Evolutionary conservation across 2,329 filamentous ascomycete genomes (phyloP), one percentile per base, ranked within the genome.

Genomic region (Xylaria sp.): DNA sequence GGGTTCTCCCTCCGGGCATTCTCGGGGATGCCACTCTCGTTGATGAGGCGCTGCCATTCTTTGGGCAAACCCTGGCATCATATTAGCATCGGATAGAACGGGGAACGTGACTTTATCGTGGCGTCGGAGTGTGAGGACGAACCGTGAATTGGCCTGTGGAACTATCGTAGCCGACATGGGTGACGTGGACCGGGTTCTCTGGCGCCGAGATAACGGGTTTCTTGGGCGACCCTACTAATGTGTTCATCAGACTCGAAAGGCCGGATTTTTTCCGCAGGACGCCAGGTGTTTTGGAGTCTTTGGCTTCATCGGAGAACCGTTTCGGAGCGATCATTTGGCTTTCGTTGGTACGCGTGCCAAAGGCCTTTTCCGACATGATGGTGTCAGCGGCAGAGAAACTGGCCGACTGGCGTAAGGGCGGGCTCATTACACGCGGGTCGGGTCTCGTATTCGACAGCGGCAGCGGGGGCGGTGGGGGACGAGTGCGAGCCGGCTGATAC

Each of bases 81-180:
- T 38, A 58, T 63, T 54, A 61, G 57, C 52, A 63, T 44, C 41
- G 52, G 39, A 18, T 34, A 50, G 47, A 56, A 49, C 47, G 43
- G 49, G n/a, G 21, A 22, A 41, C 47, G 50, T 50, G 17, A 52
- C 40, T 39, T 24, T 42, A 52, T 21, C 39, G 37, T 21, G 48
- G 54, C 44, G 37, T 40, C 24, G 50, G 54, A 26, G 42, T 47
- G 19, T 46, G 48, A 44, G 54, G 48, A 83, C 87, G 69, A 80
- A 96, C 92, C 53, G 93, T 97, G 73, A 96, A 99, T 75, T 96
- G 91, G 63, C 94, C 94, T 2, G 94, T 97, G 67, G 90, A 84
- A 75, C 94, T 96, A 74, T 99, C 93, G 72, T 96, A 97, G 65
- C 93, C 93, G 62, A 99, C 94, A 74, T 99, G 94, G 52, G 93